Evolutionary conservation across 805 yeast genomes (phyloP).

Genomic region (Saturnispora galanensis): DNA sequence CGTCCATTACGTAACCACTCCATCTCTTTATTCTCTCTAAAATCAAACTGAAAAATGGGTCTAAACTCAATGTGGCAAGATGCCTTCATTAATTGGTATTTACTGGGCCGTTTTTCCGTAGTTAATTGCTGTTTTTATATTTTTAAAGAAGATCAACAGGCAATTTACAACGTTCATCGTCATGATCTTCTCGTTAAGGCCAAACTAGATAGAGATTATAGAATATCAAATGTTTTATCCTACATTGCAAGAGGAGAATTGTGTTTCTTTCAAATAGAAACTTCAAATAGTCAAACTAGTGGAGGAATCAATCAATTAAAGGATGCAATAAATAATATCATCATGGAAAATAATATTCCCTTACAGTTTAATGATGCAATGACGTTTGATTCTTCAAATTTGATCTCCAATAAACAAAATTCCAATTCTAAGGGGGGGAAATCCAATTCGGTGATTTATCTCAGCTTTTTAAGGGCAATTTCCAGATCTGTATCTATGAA

Average conservation of each 20-base stretch:
- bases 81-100: slow-evolving; percentile 3
- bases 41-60: not conserved
- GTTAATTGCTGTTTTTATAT: slow-evolving; percentile 27
- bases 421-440: slow-evolving; percentile 12
- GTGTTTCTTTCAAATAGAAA: slow-evolving; percentile 24
- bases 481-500: slow-evolving; percentile 30
- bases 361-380: slow-evolving; percentile 21
- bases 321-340: slow-evolving; percentile 26
- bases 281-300: slow-evolving; percentile 8
- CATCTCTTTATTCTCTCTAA: not conserved
- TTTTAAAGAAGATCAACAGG: slow-evolving; percentile 12
- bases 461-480: slow-evolving; percentile 41
- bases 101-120: slow-evolving; percentile 1
- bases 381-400: slow-evolving; percentile 21
- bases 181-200: slow-evolving; percentile 21
- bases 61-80: slow-evolving; percentile 1
- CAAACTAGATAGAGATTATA: slow-evolving; percentile 22
- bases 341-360: slow-evolving; percentile 19
- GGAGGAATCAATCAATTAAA: slow-evolving; percentile 24
- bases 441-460: slow-evolving; percentile 28
- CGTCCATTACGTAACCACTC: not conserved
- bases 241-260: slow-evolving; percentile 25
- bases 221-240: slow-evolving; percentile 22
- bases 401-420: slow-evolving; percentile 14
- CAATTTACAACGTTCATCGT: slow-evolving; percentile 20